Evolutionary conservation across 306 rosid genomes (phyloP).

Genomic region (Vigna nakashimae): DNA sequence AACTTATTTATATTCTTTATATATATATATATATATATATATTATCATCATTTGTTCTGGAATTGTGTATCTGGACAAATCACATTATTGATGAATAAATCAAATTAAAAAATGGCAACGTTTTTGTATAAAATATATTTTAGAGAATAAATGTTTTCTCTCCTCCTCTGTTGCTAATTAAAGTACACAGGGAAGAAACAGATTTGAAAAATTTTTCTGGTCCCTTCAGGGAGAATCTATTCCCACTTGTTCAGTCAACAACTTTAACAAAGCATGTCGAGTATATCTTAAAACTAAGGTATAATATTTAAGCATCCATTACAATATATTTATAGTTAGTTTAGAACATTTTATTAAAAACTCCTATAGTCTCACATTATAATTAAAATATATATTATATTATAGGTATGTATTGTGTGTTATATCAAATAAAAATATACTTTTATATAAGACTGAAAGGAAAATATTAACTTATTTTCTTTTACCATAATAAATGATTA

Average conservation of each 20-base stretch:
- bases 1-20: background rate
- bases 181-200: background rate
- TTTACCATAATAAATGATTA: no score
- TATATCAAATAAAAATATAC: no score
- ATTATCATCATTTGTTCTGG: background rate
- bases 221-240: conserved; percentile 32
- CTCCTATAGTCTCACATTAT: background rate
- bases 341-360: background rate
- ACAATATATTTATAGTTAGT: background rate
- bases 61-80: no score
- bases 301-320: background rate
- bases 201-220: conserved; percentile 11
- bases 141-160: background rate
- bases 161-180: background rate
- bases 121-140: background rate
- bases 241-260: conserved; percentile 11
- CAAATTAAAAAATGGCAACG: background rate
- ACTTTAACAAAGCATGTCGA: conserved; percentile 1
- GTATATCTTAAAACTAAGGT: background rate
- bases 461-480: no score
- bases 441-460: no score
- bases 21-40: background rate
- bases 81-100: background rate
- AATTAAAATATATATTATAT: no score
- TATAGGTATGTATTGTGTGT: background rate